Base-by-base conservation (phyloP, 352 stramenopile species). In the Pythium dissimile region DNA sequence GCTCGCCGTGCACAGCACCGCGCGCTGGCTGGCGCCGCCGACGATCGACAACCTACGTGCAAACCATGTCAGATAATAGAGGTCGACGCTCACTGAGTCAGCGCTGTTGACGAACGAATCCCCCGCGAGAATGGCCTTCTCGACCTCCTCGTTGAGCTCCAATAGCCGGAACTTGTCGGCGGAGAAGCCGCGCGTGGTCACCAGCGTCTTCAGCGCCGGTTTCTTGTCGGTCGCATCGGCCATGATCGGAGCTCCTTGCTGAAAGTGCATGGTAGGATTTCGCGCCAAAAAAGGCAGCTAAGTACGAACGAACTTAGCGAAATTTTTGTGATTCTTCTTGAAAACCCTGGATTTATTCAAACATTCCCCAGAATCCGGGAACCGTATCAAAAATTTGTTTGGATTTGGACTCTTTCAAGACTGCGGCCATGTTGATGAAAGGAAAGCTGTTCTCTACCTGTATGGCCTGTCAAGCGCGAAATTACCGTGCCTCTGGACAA, bases 1-100 rank as follows among this genome's bases (percentile, higher is more conserved):
- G 51, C 72, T 71, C 11, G 73, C 52, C 32, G 82, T 92, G 59
- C 82, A 92, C 37, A 94, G 52, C 38, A 90, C 82, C 1, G 84
- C 84, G 66, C 75, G 72, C 21, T 88, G 64, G 32, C 66, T 59
- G 1, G 71, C 58, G 15, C 64, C 58, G 2, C 84, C 84, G 13
- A 94, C 79, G 34, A 94, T 81, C 38, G 82, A 86, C 27, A 92
- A 58, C 39, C 80, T 84, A 34, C 8, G 11, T 46, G 28, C 21
- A 28, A 46, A 28, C 20, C 20, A 43, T 47, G 12, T 24, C 23
- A 32, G 8, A 34, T 5, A 49, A 34, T n/a, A 49, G 23, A 41
- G 16, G 12, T 15, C 34, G 12, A 41, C 34, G 12, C 7, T 5
- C 5, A 20, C 5, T 41, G 12, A n/a, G 7, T 12, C 5, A 12